Percentiles rank a stretch among this genome's conserved stretches.
phyloP scores from a whole-genome alignment of 106 monocot genomes.

The Dioscorea alata region DNA sequence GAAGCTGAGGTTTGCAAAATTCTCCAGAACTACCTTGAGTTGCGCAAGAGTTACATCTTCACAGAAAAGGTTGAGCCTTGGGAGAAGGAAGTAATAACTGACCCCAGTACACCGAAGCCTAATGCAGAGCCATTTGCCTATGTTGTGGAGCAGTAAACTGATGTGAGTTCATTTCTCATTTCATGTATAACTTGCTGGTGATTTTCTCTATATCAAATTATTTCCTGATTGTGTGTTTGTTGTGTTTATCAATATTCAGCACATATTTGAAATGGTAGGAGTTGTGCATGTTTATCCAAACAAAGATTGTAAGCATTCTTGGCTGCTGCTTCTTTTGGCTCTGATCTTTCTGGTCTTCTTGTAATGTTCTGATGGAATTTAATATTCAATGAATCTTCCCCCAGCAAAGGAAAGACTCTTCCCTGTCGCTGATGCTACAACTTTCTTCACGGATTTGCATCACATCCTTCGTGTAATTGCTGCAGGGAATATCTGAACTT shows the following conservation, averaged over 20 bases:
- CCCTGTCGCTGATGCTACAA: constrained; percentile 89
- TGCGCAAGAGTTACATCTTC: constrained; percentile 75
- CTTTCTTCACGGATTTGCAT: constrained; percentile 98
- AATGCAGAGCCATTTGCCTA: constrained; percentile 84
- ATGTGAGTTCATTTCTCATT: constrained; percentile 35
- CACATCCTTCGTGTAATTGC: constrained; percentile 76
- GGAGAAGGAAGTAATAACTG: constrained; percentile 96
- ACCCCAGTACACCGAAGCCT: constrained; percentile 93
- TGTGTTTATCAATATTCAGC: constrained; percentile 28
- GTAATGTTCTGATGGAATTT: not conserved
- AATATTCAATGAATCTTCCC: not conserved
- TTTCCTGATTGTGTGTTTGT: not conserved
- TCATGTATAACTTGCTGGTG: not conserved
- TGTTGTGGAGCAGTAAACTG: constrained; percentile 59
- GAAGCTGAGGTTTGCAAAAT: constrained; percentile 87
- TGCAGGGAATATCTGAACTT: constrained; percentile 81
- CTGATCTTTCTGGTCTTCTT: no score
- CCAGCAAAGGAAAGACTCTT: constrained; percentile 65
- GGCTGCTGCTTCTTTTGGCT: no score
- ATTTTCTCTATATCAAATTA: not conserved
- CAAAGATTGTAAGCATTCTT: constrained; percentile 46
- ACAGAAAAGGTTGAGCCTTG: constrained; percentile 79
- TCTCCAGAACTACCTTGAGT: constrained; percentile 79
- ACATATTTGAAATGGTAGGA: constrained; percentile 89
- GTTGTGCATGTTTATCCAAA: constrained; percentile 81